phyloP scores from a whole-genome alignment of 805 yeast species.

The Starmerella floricola region DNA sequence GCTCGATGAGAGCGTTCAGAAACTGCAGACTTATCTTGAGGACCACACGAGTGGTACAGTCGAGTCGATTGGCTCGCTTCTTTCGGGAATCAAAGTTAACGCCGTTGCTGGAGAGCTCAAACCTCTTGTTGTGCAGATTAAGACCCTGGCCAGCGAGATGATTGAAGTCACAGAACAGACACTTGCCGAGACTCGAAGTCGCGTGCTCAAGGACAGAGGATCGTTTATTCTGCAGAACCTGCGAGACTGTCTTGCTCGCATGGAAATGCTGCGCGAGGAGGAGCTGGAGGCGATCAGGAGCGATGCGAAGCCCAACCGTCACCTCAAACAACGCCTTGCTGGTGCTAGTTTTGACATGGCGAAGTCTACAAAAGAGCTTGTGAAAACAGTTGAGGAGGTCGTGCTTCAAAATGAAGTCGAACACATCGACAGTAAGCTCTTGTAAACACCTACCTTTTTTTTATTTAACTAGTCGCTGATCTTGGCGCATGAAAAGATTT shows the following conservation, averaged over 20 bases:
- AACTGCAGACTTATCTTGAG: conserved; percentile 72
- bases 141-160: conserved; percentile 71
- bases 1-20: conserved; percentile 80
- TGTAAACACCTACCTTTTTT: conserved; percentile 1
- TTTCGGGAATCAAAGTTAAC: conserved; percentile 38
- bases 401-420: conserved; percentile 77
- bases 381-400: conserved; percentile 91
- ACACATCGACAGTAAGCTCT: conserved; percentile 49
- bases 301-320: conserved; percentile 52
- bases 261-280: conserved; percentile 52
- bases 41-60: conserved; percentile 90
- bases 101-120: conserved; percentile 65
- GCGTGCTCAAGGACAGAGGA: conserved; percentile 78
- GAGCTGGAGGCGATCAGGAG: conserved; percentile 28
- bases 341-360: conserved; percentile 95
- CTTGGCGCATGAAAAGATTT: too few species aligned
- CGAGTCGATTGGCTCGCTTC: conserved; percentile 70
- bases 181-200: conserved; percentile 79
- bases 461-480: background rate
- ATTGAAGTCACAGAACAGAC: conserved; percentile 76
- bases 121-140: conserved; percentile 61
- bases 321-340: conserved; percentile 84
- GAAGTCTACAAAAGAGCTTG: conserved; percentile 88
- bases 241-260: conserved; percentile 72
- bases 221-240: conserved; percentile 79